phyloP scores from a whole-genome alignment of 129 eudicot genomes.

The Centrapalus pauciflorus region DNA sequence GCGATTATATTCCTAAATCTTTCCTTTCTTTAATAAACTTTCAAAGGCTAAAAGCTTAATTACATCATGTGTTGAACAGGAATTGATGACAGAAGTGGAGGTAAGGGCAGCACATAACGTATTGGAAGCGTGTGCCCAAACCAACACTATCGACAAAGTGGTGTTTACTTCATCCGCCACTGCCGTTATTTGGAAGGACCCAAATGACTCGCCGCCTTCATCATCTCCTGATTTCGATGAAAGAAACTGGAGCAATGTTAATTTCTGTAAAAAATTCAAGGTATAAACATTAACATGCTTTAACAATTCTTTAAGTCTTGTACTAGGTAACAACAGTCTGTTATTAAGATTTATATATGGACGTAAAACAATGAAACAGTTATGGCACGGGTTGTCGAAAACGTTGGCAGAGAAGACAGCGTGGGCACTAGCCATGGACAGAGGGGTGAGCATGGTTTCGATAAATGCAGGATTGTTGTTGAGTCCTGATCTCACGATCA shows the following conservation, averaged over 20 bases:
- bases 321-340: neutral
- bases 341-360: neutral
- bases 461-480: slow-evolving; percentile 61
- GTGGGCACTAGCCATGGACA: slow-evolving; percentile 94
- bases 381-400: slow-evolving; percentile 90
- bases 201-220: slow-evolving; percentile 21
- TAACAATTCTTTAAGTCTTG: too few relatives aligned
- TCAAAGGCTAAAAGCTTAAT: neutral
- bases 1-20: too few relatives aligned
- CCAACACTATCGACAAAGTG: slow-evolving; percentile 65
- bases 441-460: slow-evolving; percentile 87
- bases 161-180: slow-evolving; percentile 75
- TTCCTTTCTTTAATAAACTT: neutral
- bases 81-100: slow-evolving; percentile 70
- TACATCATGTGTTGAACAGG: slow-evolving; percentile 30
- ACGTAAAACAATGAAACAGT: slow-evolving; percentile 31
- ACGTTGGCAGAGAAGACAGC: slow-evolving; percentile 79
- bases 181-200: slow-evolving; percentile 63
- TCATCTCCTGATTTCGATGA: slow-evolving; percentile 52
- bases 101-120: slow-evolving; percentile 87
- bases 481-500: slow-evolving; percentile 57
- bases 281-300: slow-evolving; percentile 19
- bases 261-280: slow-evolving; percentile 77
- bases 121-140: slow-evolving; percentile 86
- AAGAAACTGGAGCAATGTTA: slow-evolving; percentile 67